Evolutionary conservation across 192 early-diverging fungal genomes (phyloP).

Genomic region (Linnemannia hyalina): DNA sequence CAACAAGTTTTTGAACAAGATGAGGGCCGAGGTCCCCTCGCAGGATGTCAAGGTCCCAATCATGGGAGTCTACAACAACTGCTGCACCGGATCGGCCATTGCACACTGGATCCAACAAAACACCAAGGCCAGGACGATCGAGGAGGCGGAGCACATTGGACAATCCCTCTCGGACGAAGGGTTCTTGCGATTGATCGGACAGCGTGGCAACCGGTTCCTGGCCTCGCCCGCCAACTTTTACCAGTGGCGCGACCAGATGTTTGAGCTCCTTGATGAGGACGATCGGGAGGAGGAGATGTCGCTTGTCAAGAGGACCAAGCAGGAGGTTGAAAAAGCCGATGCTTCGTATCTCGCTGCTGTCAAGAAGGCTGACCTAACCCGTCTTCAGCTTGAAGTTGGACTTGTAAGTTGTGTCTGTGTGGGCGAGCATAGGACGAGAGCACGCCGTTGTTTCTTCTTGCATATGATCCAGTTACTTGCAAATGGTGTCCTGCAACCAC

Average conservation of each 20-base stretch:
- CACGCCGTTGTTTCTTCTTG: neutral
- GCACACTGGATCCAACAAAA: slow-evolving; percentile 81
- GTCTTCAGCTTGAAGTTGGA: slow-evolving; percentile 77
- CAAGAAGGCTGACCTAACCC: slow-evolving; percentile 73
- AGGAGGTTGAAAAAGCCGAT: slow-evolving; percentile 77
- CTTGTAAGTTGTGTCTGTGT: slow-evolving; percentile 56
- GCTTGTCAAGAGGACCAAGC: slow-evolving; percentile 49
- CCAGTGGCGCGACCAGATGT: slow-evolving; percentile 77
- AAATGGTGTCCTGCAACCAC: neutral
- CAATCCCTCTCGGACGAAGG: slow-evolving; percentile 76
- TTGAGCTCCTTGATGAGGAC: slow-evolving; percentile 62
- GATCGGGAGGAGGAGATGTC: slow-evolving; percentile 47
- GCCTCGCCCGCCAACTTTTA: slow-evolving; percentile 72
- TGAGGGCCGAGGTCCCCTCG: slow-evolving; percentile 71
- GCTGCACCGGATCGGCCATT: slow-evolving; percentile 76
- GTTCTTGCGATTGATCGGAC: slow-evolving; percentile 76
- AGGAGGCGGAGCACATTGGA: slow-evolving; percentile 75
- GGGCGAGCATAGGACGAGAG: neutral
- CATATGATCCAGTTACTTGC: neutral
- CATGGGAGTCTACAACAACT: slow-evolving; percentile 72
- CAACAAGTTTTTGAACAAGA: slow-evolving; percentile 70
- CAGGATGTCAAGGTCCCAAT: slow-evolving; percentile 79
- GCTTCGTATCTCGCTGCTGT: slow-evolving; percentile 74
- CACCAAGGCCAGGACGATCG: slow-evolving; percentile 69
- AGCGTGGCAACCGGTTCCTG: slow-evolving; percentile 77